Evolutionary conservation across 176 grass and related monocot genomes (phyloP), one percentile per base, ranked within the genome.

Genomic region (Carex parvula): DNA sequence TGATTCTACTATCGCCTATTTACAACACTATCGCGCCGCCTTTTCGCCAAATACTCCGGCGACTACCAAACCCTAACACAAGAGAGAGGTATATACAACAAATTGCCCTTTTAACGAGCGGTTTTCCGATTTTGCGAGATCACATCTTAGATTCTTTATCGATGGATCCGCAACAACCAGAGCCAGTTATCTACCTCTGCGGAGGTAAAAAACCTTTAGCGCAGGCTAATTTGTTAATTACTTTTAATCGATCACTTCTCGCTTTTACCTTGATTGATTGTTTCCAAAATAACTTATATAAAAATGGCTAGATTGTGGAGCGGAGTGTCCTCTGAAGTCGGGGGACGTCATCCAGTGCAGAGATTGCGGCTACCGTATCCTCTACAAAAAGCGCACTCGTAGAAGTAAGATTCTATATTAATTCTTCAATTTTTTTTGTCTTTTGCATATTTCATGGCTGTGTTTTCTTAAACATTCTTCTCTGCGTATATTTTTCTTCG

Each of bases 331-430:
- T 52, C 65, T 89, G 74, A 89, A 86, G 78, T 82, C 87, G 2
- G 87, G 83, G 10, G 87, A 89, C 70, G 84, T 89, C 53, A 86
- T 86, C 57, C 87, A 86, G 78, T 89, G 87, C 78, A 85, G 87
- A 52, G 84, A 89, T 63, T 89, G 87, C 16, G 87, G 87, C 64
- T 89, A 89, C 39, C 84, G 76, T 58, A 89, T 89, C 83, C 87
- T 85, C 6, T 89, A 89, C 26, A 89, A 89, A 64, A 89, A 89
- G 68, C 84, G 87, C 76, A 89, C 87, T 3, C 83, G 84, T 3
- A 82, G 84, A 83, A 60, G 87, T 89, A 70, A 89, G 53, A 57
- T 66, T 53, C 21, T 61, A 8, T 53, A 16, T 67, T 67, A 16
- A 16, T 67, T 15, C 26, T 22, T 52, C 20, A 13, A 58, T 14